These are phyloP conservation scores for Pyrus pyrifolia DNA, from an alignment of 306 rosid species.

Conservation along the genomic window DNA sequence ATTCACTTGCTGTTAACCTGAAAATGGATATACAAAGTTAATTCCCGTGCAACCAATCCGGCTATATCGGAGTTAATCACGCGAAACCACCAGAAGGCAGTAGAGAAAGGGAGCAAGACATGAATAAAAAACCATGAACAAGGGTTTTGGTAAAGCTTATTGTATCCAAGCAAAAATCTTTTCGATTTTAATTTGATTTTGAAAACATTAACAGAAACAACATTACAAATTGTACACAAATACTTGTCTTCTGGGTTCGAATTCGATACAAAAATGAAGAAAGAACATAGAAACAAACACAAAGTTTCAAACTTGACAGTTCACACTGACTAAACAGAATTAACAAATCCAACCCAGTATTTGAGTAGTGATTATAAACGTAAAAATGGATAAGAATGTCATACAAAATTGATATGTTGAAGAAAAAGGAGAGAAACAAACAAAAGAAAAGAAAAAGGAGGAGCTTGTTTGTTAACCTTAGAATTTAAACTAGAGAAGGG, in stretches of 20 bases:
- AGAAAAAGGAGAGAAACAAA: background rate
- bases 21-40: background rate
- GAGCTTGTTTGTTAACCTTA: slow-evolving; percentile 26
- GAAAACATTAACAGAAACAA: background rate
- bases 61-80: background rate
- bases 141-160: too few relatives aligned
- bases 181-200: background rate
- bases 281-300: too few relatives aligned
- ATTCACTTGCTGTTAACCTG: background rate
- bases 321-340: too few relatives aligned
- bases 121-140: too few relatives aligned
- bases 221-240: background rate
- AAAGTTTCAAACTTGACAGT: too few relatives aligned
- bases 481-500: slow-evolving; percentile 29
- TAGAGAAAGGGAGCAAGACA: background rate
- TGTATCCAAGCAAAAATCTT: background rate
- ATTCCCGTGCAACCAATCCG: background rate
- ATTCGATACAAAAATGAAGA: too few relatives aligned
- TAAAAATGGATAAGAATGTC: too few relatives aligned
- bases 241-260: background rate
- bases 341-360: too few relatives aligned
- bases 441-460: background rate
- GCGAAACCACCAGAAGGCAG: background rate
- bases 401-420: background rate
- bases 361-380: too few relatives aligned